Evolutionary conservation across 2,329 filamentous ascomycete genomes (phyloP), one percentile per base, ranked within the genome.

Genomic region (Aquanectria penicillioides): DNA sequence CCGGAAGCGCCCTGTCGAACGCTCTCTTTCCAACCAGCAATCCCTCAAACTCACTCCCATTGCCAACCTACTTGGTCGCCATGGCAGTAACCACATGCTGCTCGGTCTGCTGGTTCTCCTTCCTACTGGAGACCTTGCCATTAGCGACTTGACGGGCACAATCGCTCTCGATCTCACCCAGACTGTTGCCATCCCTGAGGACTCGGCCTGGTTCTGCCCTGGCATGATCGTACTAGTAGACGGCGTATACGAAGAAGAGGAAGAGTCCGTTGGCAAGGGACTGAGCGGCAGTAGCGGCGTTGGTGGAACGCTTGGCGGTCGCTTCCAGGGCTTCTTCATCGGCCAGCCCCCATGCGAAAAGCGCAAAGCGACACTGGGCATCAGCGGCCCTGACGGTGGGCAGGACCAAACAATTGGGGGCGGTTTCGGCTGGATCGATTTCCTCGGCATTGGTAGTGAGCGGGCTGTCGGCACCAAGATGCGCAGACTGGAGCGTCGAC

Each of bases 151-250:
- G 25, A 94, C 93, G 0, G 95, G 94, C 15, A 94, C 91, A 49
- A 97, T 99, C 68, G 83, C 87, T 3, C 81, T 99, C 2, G 93
- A 98, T 66, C 78, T 98, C 10, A 85, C 88, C 17, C 90, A 94
- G 70, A 92, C 94, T 0, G 87, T 89, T 18, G 87, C 91, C 12
- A 89, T 97, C 53, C 94, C 94, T 0, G 89, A 93, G 59, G 89
- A 94, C 71, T 93, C 92, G 20, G 90, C 92, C 4, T 99, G 93
- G 90, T 97, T 97, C 71, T 88, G 90, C 5, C 94, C 95, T 0
- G 96, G 96, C 3, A 98, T 98, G 93, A 91, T 99, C 43, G 91
- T 98, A 4, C 83, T 99, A 0, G 87, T 97, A 0, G 95, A 99
- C 69, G 95, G 95, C 6, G 88, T 94, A n/a, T 99, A 99, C 71